Percentiles rank a stretch among this genome's conserved stretches.
phyloP scores from a whole-genome alignment of 805 yeast genomes.

The Lipomyces yamanashiensis region DNA sequence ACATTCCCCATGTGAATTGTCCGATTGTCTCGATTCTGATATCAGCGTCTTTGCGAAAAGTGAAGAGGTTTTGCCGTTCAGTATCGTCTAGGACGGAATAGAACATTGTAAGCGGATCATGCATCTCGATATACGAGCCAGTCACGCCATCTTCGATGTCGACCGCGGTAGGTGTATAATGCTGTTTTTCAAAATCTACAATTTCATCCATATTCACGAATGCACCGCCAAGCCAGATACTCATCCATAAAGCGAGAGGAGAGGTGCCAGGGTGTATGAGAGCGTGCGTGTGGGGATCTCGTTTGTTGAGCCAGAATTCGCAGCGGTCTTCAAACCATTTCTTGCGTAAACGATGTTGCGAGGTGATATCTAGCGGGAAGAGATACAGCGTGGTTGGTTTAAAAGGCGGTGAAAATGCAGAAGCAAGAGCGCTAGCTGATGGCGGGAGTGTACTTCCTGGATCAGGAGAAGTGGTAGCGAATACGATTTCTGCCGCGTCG shows the following conservation, averaged over 20 bases:
- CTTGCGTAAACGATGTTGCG: constrained; percentile 41
- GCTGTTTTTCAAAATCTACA: constrained; percentile 28
- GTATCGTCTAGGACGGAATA: constrained; percentile 40
- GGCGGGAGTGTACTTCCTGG: constrained; percentile 44
- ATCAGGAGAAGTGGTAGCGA: constrained; percentile 43
- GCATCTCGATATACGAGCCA: constrained; percentile 40
- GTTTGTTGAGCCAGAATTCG: constrained; percentile 20
- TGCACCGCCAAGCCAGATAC: constrained; percentile 43
- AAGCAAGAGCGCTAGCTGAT: constrained; percentile 16
- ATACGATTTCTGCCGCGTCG: constrained; percentile 48
- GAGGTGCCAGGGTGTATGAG: constrained; percentile 34
- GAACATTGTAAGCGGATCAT: constrained; percentile 50
- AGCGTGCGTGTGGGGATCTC: neutral
- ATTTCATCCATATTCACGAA: constrained; percentile 37
- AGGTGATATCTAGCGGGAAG: constrained; percentile 49
- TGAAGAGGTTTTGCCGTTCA: constrained; percentile 20
- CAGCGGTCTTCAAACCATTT: constrained; percentile 24
- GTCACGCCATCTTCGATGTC: constrained; percentile 25
- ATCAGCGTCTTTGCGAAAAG: constrained; percentile 39
- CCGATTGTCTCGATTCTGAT: constrained; percentile 50
- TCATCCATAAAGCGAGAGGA: constrained; percentile 46
- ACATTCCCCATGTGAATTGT: constrained; percentile 47
- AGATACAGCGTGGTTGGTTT: constrained; percentile 44
- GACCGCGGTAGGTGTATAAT: neutral
- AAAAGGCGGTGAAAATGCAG: constrained; percentile 19